Evolutionary conservation across 1,284 basidiomycete genomes (phyloP), one percentile per base, ranked within the genome.

Genomic region (Heterobasidion parviporum): DNA sequence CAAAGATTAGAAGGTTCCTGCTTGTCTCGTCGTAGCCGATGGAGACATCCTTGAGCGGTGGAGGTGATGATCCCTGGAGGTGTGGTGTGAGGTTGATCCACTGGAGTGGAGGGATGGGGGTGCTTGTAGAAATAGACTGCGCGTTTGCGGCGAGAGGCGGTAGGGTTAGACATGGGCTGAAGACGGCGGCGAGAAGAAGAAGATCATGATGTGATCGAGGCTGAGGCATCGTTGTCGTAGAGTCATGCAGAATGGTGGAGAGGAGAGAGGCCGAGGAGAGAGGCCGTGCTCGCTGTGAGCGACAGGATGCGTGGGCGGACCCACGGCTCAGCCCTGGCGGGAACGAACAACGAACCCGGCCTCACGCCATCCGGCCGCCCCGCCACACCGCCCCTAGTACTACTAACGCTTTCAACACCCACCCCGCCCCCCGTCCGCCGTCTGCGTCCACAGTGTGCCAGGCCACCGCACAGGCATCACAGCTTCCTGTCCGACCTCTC

Each of bases 61-160:
- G 82, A 2, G 84, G 78, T 34, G 73, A 62, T 3, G 81, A 65
- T 35, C 85, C 85, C 33, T 67, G 69, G 48, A 86, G 70, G 52
- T 81, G 69, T 57, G 60, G 56, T 15, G 83, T 79, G 61, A 91
- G 71, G 67, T 89, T 87, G 63, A 91, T 80, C 88, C 88, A 91
- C 72, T 72, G 71, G 16, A 72, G 63, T 41, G 71, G 72, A 5
- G 73, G 73, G 10, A 72, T 61, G 16, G 67, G 65, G 44, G 70
- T 71, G 59, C 41, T 64, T 4, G 74, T 74, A 16, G 74, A 70
- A 54, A 74, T 69, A 57, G 63, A 57, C 43, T 61, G 61, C 26
- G 26, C 26, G 26, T 26, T 26, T 26, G 26, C 26, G 14, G 61
- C 59, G 26, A 16, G 16, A 46, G 4, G 59, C 56, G 63, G 55